These are phyloP conservation scores for Sonneratia caseolaris DNA, from an alignment of 345 rosid species.

Conservation along the genomic window DNA sequence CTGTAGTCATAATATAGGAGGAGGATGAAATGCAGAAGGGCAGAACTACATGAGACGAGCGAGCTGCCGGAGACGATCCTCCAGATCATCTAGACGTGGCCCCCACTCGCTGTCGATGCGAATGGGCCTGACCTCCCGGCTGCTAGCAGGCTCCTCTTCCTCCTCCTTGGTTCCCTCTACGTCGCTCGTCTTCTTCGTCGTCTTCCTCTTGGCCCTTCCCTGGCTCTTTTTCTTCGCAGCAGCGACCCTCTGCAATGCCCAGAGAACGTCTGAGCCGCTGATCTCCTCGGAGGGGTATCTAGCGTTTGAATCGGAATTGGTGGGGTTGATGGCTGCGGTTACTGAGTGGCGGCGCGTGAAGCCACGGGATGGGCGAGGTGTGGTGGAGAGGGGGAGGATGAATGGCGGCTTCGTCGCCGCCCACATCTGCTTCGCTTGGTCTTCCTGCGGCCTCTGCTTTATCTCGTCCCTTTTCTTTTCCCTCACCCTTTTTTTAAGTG, in stretches of 20 bases:
- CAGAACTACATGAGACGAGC: background rate
- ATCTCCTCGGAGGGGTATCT: constrained; percentile 18
- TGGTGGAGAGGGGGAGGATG: constrained; percentile 2
- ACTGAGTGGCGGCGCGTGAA: background rate
- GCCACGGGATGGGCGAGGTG: background rate
- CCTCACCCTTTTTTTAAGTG: no score
- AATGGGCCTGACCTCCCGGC: constrained; percentile 1
- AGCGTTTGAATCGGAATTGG: background rate
- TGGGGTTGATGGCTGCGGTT: background rate
- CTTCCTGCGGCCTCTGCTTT: background rate
- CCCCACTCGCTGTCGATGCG: constrained; percentile 5
- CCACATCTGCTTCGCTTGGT: constrained; percentile 8
- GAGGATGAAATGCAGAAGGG: no score
- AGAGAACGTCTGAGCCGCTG: constrained; percentile 45
- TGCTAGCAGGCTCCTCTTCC: background rate
- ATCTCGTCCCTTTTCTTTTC: no score
- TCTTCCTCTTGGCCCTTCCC: constrained; percentile 13
- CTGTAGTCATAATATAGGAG: no score
- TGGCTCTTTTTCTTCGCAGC: constrained; percentile 28
- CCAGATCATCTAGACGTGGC: background rate
- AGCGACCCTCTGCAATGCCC: constrained; percentile 54
- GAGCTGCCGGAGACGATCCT: constrained; percentile 5
- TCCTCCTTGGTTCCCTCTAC: constrained; percentile 1
- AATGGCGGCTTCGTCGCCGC: background rate
- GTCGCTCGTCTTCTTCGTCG: background rate